Conservation (phyloP, 2,329 filamentous ascomycete genomes). For the Fusarium equiseti region DNA sequence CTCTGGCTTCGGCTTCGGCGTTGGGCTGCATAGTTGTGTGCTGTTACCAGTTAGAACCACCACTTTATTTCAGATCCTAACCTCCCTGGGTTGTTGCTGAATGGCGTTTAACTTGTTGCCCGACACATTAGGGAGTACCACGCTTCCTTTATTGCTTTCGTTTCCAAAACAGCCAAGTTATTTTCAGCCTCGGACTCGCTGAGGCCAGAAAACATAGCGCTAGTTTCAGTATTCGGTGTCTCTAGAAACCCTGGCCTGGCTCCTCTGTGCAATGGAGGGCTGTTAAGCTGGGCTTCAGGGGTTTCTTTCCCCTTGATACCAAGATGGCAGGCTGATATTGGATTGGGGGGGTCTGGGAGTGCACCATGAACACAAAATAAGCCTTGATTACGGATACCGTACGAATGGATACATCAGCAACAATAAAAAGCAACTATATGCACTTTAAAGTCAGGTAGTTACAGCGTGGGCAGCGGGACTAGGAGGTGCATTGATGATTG, state of each 20-base stretch:
- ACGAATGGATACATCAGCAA: background rate
- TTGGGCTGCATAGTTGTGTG: background rate
- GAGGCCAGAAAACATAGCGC: background rate
- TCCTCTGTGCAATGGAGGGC: background rate
- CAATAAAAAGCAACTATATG: conserved; percentile 12
- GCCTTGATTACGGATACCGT: background rate
- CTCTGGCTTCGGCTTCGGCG: background rate
- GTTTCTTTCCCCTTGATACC: background rate
- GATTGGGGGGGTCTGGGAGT: background rate
- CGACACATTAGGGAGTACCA: background rate
- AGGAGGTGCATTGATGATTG: background rate
- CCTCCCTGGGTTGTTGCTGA: background rate
- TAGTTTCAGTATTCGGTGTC: conserved; percentile 16
- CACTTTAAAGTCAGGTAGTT: background rate
- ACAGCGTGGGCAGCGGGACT: background rate
- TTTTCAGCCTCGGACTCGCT: background rate
- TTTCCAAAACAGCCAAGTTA: background rate
- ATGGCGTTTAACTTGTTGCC: background rate
- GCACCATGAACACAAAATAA: background rate
- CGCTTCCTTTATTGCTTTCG: background rate
- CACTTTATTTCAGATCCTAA: background rate
- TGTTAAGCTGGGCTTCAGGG: background rate
- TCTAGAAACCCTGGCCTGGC: background rate
- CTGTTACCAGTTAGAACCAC: background rate
- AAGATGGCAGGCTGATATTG: background rate